Conservation (phyloP, 1,284 basidiomycete genomes). For the Hymenochaete sp. region DNA sequence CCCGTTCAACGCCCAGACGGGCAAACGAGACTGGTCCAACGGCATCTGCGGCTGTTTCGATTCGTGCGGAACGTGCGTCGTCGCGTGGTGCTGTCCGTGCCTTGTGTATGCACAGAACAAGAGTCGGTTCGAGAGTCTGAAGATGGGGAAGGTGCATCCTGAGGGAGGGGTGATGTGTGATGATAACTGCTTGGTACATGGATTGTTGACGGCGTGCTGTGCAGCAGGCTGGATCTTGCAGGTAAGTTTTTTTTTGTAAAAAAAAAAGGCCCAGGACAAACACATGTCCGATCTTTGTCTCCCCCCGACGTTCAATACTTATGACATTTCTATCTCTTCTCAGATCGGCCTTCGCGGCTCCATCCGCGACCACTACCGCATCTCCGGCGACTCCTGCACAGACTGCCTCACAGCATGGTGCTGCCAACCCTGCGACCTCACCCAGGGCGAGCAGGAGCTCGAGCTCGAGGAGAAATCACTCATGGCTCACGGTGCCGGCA, state of each 20-base stretch:
- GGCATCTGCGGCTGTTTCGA: constrained; percentile 32
- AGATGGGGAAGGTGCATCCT: constrained; percentile 20
- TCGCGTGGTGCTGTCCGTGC: constrained; percentile 19
- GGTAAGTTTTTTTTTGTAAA: constrained; percentile 23
- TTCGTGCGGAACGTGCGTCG: constrained; percentile 25
- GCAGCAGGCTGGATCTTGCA: constrained; percentile 35
- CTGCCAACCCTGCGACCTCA: constrained; percentile 41
- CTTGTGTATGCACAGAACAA: constrained; percentile 23
- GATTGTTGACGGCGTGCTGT: constrained; percentile 25
- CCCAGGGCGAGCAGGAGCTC: constrained; percentile 41
- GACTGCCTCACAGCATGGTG: constrained; percentile 36
- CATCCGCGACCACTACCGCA: constrained; percentile 36
- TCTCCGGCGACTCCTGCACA: constrained; percentile 31
- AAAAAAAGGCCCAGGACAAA: background rate
- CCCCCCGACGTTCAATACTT: background rate
- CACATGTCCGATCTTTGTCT: background rate
- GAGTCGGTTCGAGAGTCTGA: constrained; percentile 20
- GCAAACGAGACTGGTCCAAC: constrained; percentile 38
- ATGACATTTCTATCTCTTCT: background rate
- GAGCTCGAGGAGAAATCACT: constrained; percentile 35
- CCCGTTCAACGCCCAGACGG: constrained; percentile 29
- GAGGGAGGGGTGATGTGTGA: constrained; percentile 17
- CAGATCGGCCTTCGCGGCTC: constrained; percentile 34
- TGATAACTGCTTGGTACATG: constrained; percentile 20
- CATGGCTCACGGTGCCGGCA: too few species aligned